Evolutionary conservation across 768 basidiomycete species (phyloP), one percentile per base, ranked within the genome.

Genomic region (Termitomyces sp.): DNA sequence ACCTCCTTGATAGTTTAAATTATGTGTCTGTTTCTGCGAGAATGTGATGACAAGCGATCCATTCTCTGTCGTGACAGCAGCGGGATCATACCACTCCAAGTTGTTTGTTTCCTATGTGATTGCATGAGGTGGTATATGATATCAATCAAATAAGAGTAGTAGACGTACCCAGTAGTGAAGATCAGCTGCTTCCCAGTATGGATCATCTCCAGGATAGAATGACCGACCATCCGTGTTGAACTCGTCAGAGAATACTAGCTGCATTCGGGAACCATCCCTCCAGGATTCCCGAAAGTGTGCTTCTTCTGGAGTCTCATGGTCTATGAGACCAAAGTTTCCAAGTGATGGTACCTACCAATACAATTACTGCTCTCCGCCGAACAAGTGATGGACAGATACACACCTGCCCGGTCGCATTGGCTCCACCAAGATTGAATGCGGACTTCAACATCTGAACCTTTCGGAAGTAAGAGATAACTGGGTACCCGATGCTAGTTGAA

Each of bases 51-150:
- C 82, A 43, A 96, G 83, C 42, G 80, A 78, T 20, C 94, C 93
- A 65, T 83, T 79, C 49, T 72, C 70, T 10, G 94, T 96, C 2
- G 85, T 87, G 48, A 92, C 74, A 10, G 86, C 86, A 36, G 77
- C 84, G 0, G 93, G 93, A 65, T 91, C 89, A 71, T 96, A 94
- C 92, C 93, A 96, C 72, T 97, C 92, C 68, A 90, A 62, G 67
- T 91, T 87, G 62, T 84, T 84, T 4, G 90, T 87, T 57, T 81
- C 71, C 80, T 80, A 46, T 45, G 14, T 25, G 50, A 25, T 37
- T 51, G 14, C n/a, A 31, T 36, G 4, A 17, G 36, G 40, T 17
- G 15, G 9, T n/a, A 29, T 56, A 25, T 47, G 46, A 15, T 5
- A 17, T 49, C 11, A 3, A 43, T 43, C 40, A 8, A 14, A 31